Percentiles rank a stretch among this genome's conserved stretches.
These are phyloP conservation scores for Alternaria conjuncta DNA, from an alignment of 2,329 filamentous ascomycete species.

Conservation along the genomic window DNA sequence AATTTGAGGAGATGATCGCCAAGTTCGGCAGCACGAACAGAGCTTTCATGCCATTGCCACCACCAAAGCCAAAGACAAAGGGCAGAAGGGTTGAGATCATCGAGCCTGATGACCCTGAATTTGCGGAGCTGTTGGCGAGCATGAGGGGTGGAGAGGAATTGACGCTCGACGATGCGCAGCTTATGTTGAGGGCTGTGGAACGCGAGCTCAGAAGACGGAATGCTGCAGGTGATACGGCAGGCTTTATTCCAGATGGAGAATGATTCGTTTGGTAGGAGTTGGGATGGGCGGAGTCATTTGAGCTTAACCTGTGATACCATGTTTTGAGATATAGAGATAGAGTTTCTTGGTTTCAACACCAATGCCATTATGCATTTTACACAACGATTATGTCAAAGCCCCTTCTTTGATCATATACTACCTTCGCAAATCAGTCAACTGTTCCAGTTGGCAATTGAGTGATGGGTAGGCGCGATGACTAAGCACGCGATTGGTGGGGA, in stretches of 20 bases:
- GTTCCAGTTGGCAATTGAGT: neutral
- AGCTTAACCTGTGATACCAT: slow-evolving; percentile 26
- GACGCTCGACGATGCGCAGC: slow-evolving; percentile 24
- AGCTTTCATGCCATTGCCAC: slow-evolving; percentile 33
- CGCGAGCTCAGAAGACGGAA: slow-evolving; percentile 19
- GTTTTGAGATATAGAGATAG: slow-evolving; percentile 18
- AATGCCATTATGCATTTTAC: neutral
- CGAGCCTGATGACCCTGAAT: slow-evolving; percentile 25
- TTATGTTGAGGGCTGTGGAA: slow-evolving; percentile 25
- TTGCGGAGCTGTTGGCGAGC: slow-evolving; percentile 24
- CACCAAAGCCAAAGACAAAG: slow-evolving; percentile 14
- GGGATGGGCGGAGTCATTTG: neutral
- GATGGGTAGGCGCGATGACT: slow-evolving; percentile 11
- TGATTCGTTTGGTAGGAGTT: slow-evolving; percentile 4
- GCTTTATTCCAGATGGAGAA: slow-evolving; percentile 5
- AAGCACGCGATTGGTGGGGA: slow-evolving; percentile 11
- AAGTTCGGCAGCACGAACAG: slow-evolving; percentile 50
- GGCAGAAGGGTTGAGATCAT: slow-evolving; percentile 24
- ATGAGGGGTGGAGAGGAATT: slow-evolving; percentile 23
- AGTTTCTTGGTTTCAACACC: slow-evolving; percentile 27
- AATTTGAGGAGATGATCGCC: slow-evolving; percentile 83
- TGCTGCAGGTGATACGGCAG: slow-evolving; percentile 1
- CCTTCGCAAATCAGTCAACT: neutral
- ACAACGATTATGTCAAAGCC: neutral
- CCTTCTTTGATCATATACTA: neutral